phyloP scores from a whole-genome alignment of 148 eudicot genomes.

The Linanthus parryae region DNA sequence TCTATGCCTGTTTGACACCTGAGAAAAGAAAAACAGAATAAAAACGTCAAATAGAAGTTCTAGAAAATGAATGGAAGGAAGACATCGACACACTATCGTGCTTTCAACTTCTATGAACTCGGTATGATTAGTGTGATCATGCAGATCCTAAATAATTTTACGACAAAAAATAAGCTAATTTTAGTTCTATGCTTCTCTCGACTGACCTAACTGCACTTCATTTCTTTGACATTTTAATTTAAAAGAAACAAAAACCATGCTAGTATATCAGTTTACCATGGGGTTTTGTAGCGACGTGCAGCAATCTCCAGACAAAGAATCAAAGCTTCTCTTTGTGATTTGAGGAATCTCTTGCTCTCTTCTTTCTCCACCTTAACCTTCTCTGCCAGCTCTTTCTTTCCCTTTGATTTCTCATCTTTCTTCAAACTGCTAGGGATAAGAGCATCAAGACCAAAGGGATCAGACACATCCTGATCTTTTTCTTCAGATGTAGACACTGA shows the following conservation, averaged over 20 bases:
- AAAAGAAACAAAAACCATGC: background rate
- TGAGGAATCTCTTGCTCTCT: slow-evolving; percentile 58
- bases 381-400: slow-evolving; percentile 27
- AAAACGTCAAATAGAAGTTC: too few species aligned
- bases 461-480: slow-evolving; percentile 43
- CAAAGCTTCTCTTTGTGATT: slow-evolving; percentile 69
- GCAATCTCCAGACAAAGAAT: slow-evolving; percentile 81
- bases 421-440: slow-evolving; percentile 43
- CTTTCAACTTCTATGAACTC: too few species aligned
- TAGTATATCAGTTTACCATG: slow-evolving; percentile 42
- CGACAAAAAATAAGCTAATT: too few species aligned
- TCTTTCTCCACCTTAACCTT: slow-evolving; percentile 51
- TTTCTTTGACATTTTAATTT: too few species aligned
- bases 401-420: slow-evolving; percentile 54
- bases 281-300: slow-evolving; percentile 77
- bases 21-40: slow-evolving; percentile 21
- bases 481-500: slow-evolving; percentile 25
- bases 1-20: slow-evolving; percentile 99
- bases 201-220: too few species aligned
- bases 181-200: too few species aligned
- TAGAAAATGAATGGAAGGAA: too few species aligned
- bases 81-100: too few species aligned
- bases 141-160: too few species aligned
- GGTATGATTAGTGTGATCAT: too few species aligned
- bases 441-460: slow-evolving; percentile 94